A percentile compares a stretch with the other conserved stretches of the same genome.
phyloP scores from a whole-genome alignment of 441 rosid genomes.

The Jatropha podagrica region DNA sequence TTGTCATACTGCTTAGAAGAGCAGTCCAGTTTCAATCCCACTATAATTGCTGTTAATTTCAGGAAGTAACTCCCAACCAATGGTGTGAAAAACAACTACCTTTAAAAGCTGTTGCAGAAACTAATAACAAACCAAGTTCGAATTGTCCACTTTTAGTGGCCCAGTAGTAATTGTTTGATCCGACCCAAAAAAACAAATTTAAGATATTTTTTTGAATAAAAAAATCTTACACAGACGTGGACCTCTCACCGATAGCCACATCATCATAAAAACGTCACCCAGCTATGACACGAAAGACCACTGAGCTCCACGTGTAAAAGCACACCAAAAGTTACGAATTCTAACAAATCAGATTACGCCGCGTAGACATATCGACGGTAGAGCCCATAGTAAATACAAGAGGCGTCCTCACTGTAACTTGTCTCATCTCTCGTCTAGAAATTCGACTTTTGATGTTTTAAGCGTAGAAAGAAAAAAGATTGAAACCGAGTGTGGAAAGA shows the following conservation, averaged over 20 bases:
- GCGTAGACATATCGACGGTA: not conserved
- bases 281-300: not conserved
- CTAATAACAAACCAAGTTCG: not conserved
- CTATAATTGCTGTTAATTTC: too few species aligned
- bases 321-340: not conserved
- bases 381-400: not conserved
- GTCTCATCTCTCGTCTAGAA: slow-evolving; percentile 4
- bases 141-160: not conserved
- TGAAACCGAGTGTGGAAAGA: not conserved
- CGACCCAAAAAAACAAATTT: too few species aligned
- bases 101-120: too few species aligned
- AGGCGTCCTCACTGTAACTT: not conserved
- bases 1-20: too few species aligned
- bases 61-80: too few species aligned
- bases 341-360: slow-evolving; percentile 5
- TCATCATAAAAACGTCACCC: slow-evolving; percentile 23
- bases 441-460: too few species aligned
- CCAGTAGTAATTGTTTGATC: not conserved
- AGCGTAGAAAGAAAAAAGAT: slow-evolving; percentile 8
- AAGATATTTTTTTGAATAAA: too few species aligned
- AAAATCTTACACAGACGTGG: not conserved
- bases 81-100: too few species aligned
- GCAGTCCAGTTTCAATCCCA: too few species aligned
- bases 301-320: not conserved
- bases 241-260: slow-evolving; percentile 30